These are phyloP conservation scores for Drechslerella coelobrocha DNA, from an alignment of 2,329 filamentous ascomycete species.

Conservation along the genomic window DNA sequence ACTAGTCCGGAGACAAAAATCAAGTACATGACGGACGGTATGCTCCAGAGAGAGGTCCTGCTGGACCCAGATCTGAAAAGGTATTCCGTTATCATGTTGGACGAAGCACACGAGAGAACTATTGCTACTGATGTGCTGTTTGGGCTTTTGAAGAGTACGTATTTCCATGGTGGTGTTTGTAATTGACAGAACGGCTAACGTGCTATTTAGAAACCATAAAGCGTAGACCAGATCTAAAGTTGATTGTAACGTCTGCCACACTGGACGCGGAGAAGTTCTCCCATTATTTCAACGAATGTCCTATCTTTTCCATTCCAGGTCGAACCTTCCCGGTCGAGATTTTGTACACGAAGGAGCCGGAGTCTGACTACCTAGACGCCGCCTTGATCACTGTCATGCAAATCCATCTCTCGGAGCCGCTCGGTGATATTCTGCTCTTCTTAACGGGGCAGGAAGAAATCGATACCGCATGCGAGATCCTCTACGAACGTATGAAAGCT, in stretches of 20 bases:
- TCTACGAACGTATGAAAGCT: slow-evolving; percentile 95
- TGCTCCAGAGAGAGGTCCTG: slow-evolving; percentile 93
- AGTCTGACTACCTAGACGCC: slow-evolving; percentile 92
- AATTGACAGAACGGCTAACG: slow-evolving; percentile 8
- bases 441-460: slow-evolving; percentile 98
- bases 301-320: slow-evolving; percentile 95
- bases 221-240: slow-evolving; percentile 81
- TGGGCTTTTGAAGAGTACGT: slow-evolving; percentile 74
- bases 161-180: background rate
- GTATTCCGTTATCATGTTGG: slow-evolving; percentile 97
- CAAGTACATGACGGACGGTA: slow-evolving; percentile 99
- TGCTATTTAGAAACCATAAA: slow-evolving; percentile 74
- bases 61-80: slow-evolving; percentile 85
- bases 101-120: slow-evolving; percentile 96
- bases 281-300: slow-evolving; percentile 91
- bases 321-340: slow-evolving; percentile 95
- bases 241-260: slow-evolving; percentile 96
- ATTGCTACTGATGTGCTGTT: slow-evolving; percentile 96
- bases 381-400: slow-evolving; percentile 98
- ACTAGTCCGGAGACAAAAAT: slow-evolving; percentile 87
- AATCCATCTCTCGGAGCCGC: slow-evolving; percentile 90
- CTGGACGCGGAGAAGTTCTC: slow-evolving; percentile 98
- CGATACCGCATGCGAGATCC: slow-evolving; percentile 88
- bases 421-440: slow-evolving; percentile 94
- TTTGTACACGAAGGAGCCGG: slow-evolving; percentile 91